Evolutionary conservation across 108 stramenopile species (phyloP), one percentile per base, ranked within the genome.

Genomic region (Nitzschia inconspicua): DNA sequence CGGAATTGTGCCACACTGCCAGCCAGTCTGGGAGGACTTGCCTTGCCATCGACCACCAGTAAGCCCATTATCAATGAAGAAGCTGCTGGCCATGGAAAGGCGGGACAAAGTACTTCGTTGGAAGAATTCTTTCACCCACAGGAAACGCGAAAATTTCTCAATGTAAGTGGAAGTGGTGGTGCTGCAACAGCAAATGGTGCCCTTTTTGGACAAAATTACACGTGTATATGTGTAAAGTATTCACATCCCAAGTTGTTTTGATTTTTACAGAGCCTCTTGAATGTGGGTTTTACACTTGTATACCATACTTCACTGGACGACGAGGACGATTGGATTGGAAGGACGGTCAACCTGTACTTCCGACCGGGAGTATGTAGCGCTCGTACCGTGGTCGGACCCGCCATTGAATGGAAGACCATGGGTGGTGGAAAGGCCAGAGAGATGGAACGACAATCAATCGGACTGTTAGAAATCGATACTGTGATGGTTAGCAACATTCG

Each of bases 391-490:
- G 19, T 60, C 16, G 76, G 72, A 35, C 89, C 89, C n/a, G 70
- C 41, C 3, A 28, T 91, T 26, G 73, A 70, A 54, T 91, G 89
- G 89, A 66, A 81, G 1, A 72, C 68, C 0, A 20, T 87, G 56
- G 67, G 53, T 5, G 75, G 74, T 26, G 79, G 79, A 13, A 57
- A 59, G 14, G 57, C 75, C 5, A 47, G 16, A 13, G 43, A 47
- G 4, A 43, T 65, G 5, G 63, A 73, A 67, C 78, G 65, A 5
- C 65, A 36, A 4, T 48, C 62, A n/a, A 43, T 87, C 41, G 32
- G 28, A 16, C 41, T 87, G 10, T 47, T 80, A 44, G 68, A 81
- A 27, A 70, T 90, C 16, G 67, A 87, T 48, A 74, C 85, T 23
- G 70, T 87, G 47, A 11, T 24, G 6, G 46, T 61, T 26, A 47